phyloP scores from a whole-genome alignment of 192 early-diverging fungal species.

The Linnemannia schmuckeri region DNA sequence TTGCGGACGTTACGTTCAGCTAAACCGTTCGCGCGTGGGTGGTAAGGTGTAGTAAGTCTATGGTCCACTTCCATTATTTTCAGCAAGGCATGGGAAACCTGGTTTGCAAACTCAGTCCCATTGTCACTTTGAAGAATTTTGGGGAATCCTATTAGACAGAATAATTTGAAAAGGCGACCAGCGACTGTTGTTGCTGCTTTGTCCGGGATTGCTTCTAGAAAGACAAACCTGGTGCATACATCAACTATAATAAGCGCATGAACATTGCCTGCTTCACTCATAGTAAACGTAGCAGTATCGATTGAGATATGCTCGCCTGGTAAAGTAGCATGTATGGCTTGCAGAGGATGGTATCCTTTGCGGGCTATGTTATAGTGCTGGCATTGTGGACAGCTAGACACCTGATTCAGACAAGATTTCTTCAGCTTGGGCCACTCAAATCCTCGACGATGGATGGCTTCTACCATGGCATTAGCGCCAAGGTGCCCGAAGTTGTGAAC shows the following conservation, averaged over 20 bases:
- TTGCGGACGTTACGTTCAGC: slow-evolving; percentile 51
- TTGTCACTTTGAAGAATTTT: slow-evolving; percentile 41
- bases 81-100: slow-evolving; percentile 24
- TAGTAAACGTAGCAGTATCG: slow-evolving; percentile 12
- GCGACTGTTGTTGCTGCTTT: neutral
- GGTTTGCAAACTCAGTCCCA: slow-evolving; percentile 61
- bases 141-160: slow-evolving; percentile 35
- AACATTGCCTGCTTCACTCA: neutral
- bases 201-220: neutral
- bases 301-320: slow-evolving; percentile 45
- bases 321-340: slow-evolving; percentile 16
- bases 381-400: slow-evolving; percentile 22
- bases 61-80: slow-evolving; percentile 36
- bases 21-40: slow-evolving; percentile 59
- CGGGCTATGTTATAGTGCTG: slow-evolving; percentile 26
- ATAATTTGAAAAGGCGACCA: neutral
- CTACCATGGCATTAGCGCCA: slow-evolving; percentile 33
- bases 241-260: slow-evolving; percentile 15
- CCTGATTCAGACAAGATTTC: neutral
- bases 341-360: slow-evolving; percentile 49
- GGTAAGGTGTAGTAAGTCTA: slow-evolving; percentile 48
- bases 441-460: slow-evolving; percentile 26
- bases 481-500: slow-evolving; percentile 43
- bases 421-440: slow-evolving; percentile 33
- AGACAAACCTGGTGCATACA: slow-evolving; percentile 19